Evolutionary conservation across 2,329 filamentous ascomycete species (phyloP).

Genomic region (Nannizzia gypsea): DNA sequence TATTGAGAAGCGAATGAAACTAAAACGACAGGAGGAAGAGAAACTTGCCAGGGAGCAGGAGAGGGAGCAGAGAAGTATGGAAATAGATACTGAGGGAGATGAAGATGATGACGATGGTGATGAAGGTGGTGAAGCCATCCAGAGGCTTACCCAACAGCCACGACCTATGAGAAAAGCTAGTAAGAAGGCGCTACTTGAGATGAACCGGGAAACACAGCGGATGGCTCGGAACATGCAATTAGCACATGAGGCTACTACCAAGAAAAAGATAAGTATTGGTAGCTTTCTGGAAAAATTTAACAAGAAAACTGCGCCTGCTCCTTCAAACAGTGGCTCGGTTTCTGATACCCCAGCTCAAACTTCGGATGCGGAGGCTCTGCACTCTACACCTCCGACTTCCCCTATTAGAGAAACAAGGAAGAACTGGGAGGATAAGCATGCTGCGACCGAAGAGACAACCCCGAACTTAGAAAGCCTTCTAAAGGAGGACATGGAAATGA

Average conservation of each 20-base stretch:
- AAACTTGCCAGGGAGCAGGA: slow-evolving; percentile 17
- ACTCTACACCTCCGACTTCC: slow-evolving; percentile 63
- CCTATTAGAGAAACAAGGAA: slow-evolving; percentile 27
- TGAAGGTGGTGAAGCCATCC: slow-evolving; percentile 50
- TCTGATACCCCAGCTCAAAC: slow-evolving; percentile 42
- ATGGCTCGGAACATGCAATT: slow-evolving; percentile 84
- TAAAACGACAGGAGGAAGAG: slow-evolving; percentile 51
- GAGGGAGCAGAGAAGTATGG: slow-evolving; percentile 19
- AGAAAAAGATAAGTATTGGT: slow-evolving; percentile 77
- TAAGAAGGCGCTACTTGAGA: slow-evolving; percentile 89
- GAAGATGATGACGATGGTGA: slow-evolving; percentile 46
- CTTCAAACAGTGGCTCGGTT: slow-evolving; percentile 22
- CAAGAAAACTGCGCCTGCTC: slow-evolving; percentile 40
- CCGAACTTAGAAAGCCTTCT: neutral
- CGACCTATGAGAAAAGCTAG: slow-evolving; percentile 69
- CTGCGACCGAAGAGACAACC: neutral
- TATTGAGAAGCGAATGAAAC: slow-evolving; percentile 59
- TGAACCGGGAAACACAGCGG: slow-evolving; percentile 87
- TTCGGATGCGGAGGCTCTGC: slow-evolving; percentile 32
- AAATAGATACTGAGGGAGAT: slow-evolving; percentile 24
- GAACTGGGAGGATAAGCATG: neutral
- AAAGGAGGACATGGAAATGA: slow-evolving; percentile 1
- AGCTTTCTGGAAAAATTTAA: slow-evolving; percentile 78
- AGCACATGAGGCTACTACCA: slow-evolving; percentile 76
- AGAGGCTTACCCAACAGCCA: slow-evolving; percentile 46